Evolutionary conservation across 2,329 filamentous ascomycete species (phyloP).

Genomic region (Hypoxylon sp.): DNA sequence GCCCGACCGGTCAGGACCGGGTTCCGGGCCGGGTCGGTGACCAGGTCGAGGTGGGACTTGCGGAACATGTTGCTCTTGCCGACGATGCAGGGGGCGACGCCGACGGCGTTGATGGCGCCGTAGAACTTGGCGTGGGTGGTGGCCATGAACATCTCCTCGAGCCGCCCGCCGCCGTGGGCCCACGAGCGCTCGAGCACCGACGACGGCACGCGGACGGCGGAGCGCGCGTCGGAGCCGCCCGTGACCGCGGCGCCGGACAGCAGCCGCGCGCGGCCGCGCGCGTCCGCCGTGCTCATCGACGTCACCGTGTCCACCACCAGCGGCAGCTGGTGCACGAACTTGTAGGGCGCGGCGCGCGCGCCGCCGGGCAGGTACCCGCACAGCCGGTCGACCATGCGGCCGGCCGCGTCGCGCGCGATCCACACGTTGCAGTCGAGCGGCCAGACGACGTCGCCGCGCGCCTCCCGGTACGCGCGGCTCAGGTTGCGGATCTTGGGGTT

Average conservation of each 20-base stretch:
- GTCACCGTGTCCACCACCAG: constrained; percentile 79
- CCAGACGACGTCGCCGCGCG: constrained; percentile 89
- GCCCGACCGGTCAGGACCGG: constrained; percentile 51
- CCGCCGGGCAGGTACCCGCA: constrained; percentile 68
- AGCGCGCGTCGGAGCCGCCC: constrained; percentile 44
- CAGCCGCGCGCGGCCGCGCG: constrained; percentile 44
- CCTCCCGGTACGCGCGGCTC: constrained; percentile 89
- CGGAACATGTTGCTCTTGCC: constrained; percentile 99
- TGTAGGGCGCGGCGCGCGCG: constrained; percentile 67
- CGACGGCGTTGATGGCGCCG: constrained; percentile 92
- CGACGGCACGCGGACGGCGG: constrained; percentile 40
- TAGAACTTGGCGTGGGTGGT: constrained; percentile 98
- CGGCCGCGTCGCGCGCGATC: constrained; percentile 79
- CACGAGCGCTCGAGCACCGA: constrained; percentile 44
- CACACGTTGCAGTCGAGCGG: constrained; percentile 97
- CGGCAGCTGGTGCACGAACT: constrained; percentile 94
- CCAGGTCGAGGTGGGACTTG: constrained; percentile 82
- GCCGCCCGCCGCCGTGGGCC: constrained; percentile 73
- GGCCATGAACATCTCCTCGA: constrained; percentile 95
- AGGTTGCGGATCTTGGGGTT: constrained; percentile 99
- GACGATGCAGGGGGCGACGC: constrained; percentile 89
- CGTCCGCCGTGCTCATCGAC: constrained; percentile 40
- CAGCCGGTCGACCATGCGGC: constrained; percentile 88
- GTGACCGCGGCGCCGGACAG: constrained; percentile 48
- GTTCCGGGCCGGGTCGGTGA: constrained; percentile 63